Base-by-base conservation (phyloP, 768 basidiomycete genomes). In the Tylopilus plumbeoviolaceoides region DNA sequence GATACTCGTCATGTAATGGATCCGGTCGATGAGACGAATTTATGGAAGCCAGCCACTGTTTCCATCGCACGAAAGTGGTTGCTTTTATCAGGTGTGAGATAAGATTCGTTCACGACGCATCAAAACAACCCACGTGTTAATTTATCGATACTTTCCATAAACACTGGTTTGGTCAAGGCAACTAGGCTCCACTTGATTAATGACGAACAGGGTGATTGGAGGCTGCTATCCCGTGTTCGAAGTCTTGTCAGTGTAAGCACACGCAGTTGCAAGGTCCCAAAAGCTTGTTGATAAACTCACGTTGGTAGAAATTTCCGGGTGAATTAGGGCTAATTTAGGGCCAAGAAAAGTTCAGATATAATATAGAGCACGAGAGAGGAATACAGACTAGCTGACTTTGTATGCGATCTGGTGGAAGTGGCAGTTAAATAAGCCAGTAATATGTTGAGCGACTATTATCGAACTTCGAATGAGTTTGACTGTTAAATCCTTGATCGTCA, bases 1-100 rank as follows among this genome's bases (percentile, higher is more conserved):
- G 65, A 17, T 67, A 65, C 47, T 67, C 65, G 10, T 51, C 60
- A 2, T 62, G 54, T 14, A 44, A 28, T 1, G 57, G 45, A 27
- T 59, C 49, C 0, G 59, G 57, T 56, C 54, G 62, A 43, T 28
- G 28, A 20, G 55, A 18, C 4, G 39, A 20, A 5, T 11, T 9
- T 25, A 33, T 44, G 3, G 48, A 42, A 42, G 18, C 8, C 8
- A 59, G 17, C 64, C 65, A 64, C 12, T 47, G 43, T 31, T 53
- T 64, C 62, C 56, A 66, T 40, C 15, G 45, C 0, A 56, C 1
- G 10, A 64, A 6, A 38, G 11, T 15, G 42, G 41, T 40, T 14
- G 44, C 63, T 67, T 51, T 18, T 7, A 39, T 43, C 5, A 12
- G 15, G 10, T 17, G 25, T 59, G 38, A 60, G 56, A 17, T 27